Percentiles rank a stretch among this genome's conserved stretches.
Conservation (phyloP, 495 filamentous ascomycete genomes). For the Bacidia rubella region DNA sequence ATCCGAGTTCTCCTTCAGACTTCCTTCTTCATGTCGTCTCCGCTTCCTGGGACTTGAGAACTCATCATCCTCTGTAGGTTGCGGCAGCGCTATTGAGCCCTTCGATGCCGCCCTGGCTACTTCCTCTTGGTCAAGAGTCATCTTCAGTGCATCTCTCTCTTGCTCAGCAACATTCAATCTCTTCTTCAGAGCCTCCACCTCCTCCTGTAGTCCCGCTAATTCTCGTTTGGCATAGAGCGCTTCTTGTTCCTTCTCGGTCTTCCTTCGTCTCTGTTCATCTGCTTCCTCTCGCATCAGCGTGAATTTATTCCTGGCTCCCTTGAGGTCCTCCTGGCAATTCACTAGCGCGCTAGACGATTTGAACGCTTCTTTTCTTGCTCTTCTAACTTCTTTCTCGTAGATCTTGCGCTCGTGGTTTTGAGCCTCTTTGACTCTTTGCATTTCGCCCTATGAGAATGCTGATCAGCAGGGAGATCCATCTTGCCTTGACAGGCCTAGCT, state of each 20-base stretch:
- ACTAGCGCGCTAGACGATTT: constrained; percentile 64
- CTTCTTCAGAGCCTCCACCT: constrained; percentile 50
- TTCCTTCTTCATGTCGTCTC: constrained; percentile 22
- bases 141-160: constrained; percentile 55
- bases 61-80: constrained; percentile 19
- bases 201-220: constrained; percentile 59
- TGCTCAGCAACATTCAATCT: constrained; percentile 53
- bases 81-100: constrained; percentile 45
- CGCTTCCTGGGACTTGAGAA: constrained; percentile 14
- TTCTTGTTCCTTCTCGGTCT: constrained; percentile 47
- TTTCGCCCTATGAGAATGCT: constrained; percentile 47
- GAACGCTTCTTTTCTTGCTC: constrained; percentile 73
- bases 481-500: not conserved
- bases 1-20: constrained; percentile 32
- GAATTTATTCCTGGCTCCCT: constrained; percentile 43
- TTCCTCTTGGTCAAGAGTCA: constrained; percentile 42
- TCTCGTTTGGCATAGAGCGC: constrained; percentile 61
- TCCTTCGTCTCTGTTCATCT: constrained; percentile 31
- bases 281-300: constrained; percentile 41
- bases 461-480: too few relatives aligned
- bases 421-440: constrained; percentile 60
- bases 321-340: constrained; percentile 73
- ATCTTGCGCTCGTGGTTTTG: constrained; percentile 56
- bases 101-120: constrained; percentile 50
- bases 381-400: constrained; percentile 75